A percentile compares a stretch with the other conserved stretches of the same genome.
Conservation (phyloP, 108 stramenopile genomes). For the Epithemia pelagica region DNA sequence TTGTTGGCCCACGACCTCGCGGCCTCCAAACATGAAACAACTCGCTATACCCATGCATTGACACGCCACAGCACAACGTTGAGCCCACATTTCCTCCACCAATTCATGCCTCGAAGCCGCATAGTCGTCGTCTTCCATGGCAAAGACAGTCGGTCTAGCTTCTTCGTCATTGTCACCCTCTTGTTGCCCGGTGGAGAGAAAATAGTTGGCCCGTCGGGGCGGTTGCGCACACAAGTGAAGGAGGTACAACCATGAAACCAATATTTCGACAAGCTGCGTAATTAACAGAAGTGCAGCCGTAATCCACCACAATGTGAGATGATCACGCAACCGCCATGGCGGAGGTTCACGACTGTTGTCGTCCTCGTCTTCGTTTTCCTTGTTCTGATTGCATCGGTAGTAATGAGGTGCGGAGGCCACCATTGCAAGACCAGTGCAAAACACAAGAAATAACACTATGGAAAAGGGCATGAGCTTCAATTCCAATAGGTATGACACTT, state of each 20-base stretch:
- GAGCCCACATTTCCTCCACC: slow-evolving; percentile 54
- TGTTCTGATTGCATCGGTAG: background rate
- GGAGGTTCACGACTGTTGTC: background rate
- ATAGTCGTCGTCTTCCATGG: background rate
- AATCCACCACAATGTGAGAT: slow-evolving; percentile 23
- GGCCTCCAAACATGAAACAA: slow-evolving; percentile 83
- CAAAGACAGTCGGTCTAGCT: background rate
- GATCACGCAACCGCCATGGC: background rate
- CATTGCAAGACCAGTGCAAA: background rate
- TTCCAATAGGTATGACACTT: slow-evolving; percentile 15
- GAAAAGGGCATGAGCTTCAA: slow-evolving; percentile 19
- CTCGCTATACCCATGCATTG: slow-evolving; percentile 53
- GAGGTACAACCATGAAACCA: slow-evolving; percentile 20
- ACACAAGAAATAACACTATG: slow-evolving; percentile 5
- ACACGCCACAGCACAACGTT: slow-evolving; percentile 56
- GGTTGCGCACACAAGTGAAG: slow-evolving; percentile 7
- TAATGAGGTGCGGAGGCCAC: background rate
- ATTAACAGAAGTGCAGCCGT: slow-evolving; percentile 15
- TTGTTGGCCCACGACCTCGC: slow-evolving; percentile 36
- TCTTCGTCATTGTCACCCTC: background rate
- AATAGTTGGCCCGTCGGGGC: background rate
- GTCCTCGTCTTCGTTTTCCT: slow-evolving; percentile 2
- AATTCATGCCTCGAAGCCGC: slow-evolving; percentile 17
- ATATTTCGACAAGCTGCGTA: slow-evolving; percentile 26
- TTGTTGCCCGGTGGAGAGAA: background rate